Percentiles rank a stretch among this genome's conserved stretches.
Conservation (phyloP, 805 yeast genomes). For the Saccharomycopsis vini region DNA sequence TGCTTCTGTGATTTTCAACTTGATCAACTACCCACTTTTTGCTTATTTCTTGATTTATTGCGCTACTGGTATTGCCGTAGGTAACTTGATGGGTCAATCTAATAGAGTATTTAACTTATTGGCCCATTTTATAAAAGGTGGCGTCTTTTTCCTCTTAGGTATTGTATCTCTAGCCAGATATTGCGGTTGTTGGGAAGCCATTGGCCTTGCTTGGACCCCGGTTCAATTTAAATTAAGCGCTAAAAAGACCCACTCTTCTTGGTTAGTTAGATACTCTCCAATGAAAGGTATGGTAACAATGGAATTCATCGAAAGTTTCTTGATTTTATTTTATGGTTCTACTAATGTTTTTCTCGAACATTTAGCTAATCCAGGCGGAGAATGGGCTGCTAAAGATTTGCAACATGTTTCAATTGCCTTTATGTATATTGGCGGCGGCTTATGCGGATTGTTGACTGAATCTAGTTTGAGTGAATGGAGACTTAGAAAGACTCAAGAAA, state of each 20-base stretch:
- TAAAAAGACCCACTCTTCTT: conserved; percentile 23
- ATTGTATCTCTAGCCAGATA: conserved; percentile 75
- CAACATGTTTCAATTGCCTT: conserved; percentile 90
- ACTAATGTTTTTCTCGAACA: conserved; percentile 91
- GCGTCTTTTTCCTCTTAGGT: conserved; percentile 74
- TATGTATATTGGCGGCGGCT: conserved; percentile 84
- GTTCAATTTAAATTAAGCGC: conserved; percentile 7
- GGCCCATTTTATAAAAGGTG: conserved; percentile 96
- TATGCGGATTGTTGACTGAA: conserved; percentile 83
- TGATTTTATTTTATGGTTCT: conserved; percentile 80
- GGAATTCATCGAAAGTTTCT: conserved; percentile 75
- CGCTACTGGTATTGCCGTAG: conserved; percentile 52
- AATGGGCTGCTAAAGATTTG: conserved; percentile 82
- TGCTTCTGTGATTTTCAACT: conserved; percentile 34
- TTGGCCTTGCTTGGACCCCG: conserved; percentile 90
- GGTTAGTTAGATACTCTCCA: conserved; percentile 23
- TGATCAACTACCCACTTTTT: conserved; percentile 58
- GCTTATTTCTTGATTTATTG: conserved; percentile 49
- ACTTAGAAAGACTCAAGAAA: conserved; percentile 29
- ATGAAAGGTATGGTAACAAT: conserved; percentile 49
- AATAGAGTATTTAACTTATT: conserved; percentile 63
- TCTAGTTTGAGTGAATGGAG: conserved; percentile 56
- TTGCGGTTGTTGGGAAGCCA: conserved; percentile 65
- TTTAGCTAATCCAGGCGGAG: conserved; percentile 67
- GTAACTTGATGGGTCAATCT: conserved; percentile 62